These are phyloP conservation scores for Globisporangium cystogenes DNA, from an alignment of 352 stramenopile species.

Conservation along the genomic window DNA sequence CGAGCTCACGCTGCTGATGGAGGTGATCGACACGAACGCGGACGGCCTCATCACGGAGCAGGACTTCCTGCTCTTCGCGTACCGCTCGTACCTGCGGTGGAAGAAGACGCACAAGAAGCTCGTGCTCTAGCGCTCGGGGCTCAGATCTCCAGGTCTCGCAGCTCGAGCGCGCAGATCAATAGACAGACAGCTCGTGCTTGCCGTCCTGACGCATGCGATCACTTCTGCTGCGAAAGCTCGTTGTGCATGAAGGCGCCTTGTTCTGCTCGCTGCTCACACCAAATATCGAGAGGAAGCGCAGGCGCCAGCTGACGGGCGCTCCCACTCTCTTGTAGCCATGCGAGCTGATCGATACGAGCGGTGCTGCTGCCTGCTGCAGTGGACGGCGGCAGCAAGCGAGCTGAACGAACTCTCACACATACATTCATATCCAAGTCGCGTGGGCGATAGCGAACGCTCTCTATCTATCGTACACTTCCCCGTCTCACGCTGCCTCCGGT, in stretches of 20 bases:
- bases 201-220: too few relatives aligned
- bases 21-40: slow-evolving; percentile 73
- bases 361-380: too few relatives aligned
- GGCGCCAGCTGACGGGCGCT: too few relatives aligned
- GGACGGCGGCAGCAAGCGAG: too few relatives aligned
- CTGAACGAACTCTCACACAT: neutral
- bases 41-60: slow-evolving; percentile 72
- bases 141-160: neutral
- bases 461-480: neutral
- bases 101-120: slow-evolving; percentile 30
- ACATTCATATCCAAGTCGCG: neutral
- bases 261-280: too few relatives aligned
- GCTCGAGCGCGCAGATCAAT: neutral
- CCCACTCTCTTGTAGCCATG: too few relatives aligned
- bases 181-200: neutral
- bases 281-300: too few relatives aligned
- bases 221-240: too few relatives aligned
- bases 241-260: too few relatives aligned
- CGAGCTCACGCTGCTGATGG: slow-evolving; percentile 70
- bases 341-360: too few relatives aligned
- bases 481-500: neutral
- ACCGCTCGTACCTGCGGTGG: slow-evolving; percentile 61
- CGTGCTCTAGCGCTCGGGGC: neutral
- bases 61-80: slow-evolving; percentile 81
- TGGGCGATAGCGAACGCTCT: slow-evolving; percentile 1